Conservation (phyloP, 2,329 filamentous ascomycete species). For the Cercospora nicotianae region DNA sequence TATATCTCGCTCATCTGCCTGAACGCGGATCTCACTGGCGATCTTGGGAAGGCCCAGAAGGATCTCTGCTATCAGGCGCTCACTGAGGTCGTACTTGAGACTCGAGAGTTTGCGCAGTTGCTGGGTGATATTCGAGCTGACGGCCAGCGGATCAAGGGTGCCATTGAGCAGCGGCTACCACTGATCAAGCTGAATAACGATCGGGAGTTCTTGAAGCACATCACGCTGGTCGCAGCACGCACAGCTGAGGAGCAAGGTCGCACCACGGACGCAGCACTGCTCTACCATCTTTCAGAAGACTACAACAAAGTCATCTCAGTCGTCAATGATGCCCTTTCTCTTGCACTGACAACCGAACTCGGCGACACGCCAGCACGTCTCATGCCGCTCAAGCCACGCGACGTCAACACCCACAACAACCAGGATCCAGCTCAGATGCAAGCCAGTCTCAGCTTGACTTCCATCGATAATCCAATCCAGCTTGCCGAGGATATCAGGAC, state of each 20-base stretch:
- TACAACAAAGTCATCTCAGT: conserved; percentile 93
- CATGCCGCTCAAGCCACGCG: conserved; percentile 75
- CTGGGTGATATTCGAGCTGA: conserved; percentile 88
- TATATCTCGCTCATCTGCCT: conserved; percentile 90
- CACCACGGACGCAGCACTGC: conserved; percentile 86
- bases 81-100: conserved; percentile 93
- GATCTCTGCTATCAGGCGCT: conserved; percentile 88
- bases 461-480: conserved; percentile 65
- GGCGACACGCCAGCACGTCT: conserved; percentile 77
- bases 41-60: conserved; percentile 73
- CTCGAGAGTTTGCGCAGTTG: conserved; percentile 88
- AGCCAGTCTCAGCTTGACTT: conserved; percentile 65
- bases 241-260: conserved; percentile 93
- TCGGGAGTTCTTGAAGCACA: conserved; percentile 83
- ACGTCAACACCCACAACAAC: conserved; percentile 37
- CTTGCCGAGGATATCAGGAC: conserved; percentile 63
- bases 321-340: conserved; percentile 84
- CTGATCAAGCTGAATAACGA: conserved; percentile 79
- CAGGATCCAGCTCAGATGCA: conserved; percentile 42
- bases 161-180: conserved; percentile 79
- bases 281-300: conserved; percentile 92
- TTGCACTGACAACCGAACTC: conserved; percentile 82
- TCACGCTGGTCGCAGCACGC: conserved; percentile 87
- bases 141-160: conserved; percentile 78
- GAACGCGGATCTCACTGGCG: conserved; percentile 76